Evolutionary conservation across 1,284 basidiomycete genomes (phyloP), one percentile per base, ranked within the genome.

Genomic region (Trichosporon sp.): DNA sequence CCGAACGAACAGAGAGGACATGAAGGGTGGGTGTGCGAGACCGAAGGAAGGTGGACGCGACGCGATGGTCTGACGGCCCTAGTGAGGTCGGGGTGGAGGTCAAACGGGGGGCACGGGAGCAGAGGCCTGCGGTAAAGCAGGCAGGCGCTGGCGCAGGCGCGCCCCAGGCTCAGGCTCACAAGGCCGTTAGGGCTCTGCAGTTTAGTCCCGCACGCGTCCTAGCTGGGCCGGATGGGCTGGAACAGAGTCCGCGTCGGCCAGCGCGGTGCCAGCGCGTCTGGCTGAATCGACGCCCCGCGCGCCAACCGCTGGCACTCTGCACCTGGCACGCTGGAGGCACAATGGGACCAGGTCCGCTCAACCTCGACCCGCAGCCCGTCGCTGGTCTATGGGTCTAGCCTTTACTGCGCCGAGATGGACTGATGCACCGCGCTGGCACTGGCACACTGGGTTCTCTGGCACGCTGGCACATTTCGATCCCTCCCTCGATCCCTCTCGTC

Each of bases 371-470:
- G 48, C n/a, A 51, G 6, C 48, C n/a, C 16, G 48, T 8, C 48
- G 16, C n/a, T 21, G 4, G 16, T 19, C 48, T 51, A n/a, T 51
- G n/a, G 40, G 10, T 43, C 10, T 43, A 43, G 37, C 7, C 37
- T 38, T 12, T 43, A 43, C 40, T 14, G 40, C 40, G 40, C 40
- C 40, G 40, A 43, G 11, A 8, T 43, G 11, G 40, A 11, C 11
- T 43, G 37, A 38, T 7, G 40, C n/a, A 51, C 48, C 48, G 48
- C 48, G 48, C 48, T 51, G 48, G 48, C 48, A 51, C 48, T 51
- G n/a, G 48, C 19, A 51, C 48, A 10, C 48, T 51, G 26, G 26
- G 26, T 26, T 1, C 26, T 26, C 35, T 37, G 48, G 48, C 48
- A 51, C 48, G 8, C 51, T 26, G 51, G 51, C 51, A 54, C 51